A percentile compares a stretch with the other conserved stretches of the same genome.
These are phyloP conservation scores for Calonectria hawksworthii DNA, from an alignment of 2,329 filamentous ascomycete species.

Conservation along the genomic window DNA sequence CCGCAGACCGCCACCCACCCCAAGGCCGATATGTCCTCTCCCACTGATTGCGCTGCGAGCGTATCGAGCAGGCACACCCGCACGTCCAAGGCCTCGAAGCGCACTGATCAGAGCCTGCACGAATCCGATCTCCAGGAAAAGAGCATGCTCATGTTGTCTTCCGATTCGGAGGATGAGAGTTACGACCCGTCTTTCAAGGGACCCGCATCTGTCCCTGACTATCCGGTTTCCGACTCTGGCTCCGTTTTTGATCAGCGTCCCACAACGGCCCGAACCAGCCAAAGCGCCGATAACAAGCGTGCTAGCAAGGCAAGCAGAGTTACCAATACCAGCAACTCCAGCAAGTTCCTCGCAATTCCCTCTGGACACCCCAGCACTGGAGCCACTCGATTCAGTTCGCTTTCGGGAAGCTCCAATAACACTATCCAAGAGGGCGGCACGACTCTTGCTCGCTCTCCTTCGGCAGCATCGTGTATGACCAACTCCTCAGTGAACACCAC, in stretches of 20 bases:
- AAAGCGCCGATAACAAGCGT: conserved; percentile 44
- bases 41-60: conserved; percentile 62
- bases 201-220: conserved; percentile 44
- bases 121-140: conserved; percentile 67
- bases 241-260: conserved; percentile 41
- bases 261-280: conserved; percentile 38
- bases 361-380: conserved; percentile 29
- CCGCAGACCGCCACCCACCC: conserved; percentile 36
- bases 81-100: conserved; percentile 67
- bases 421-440: conserved; percentile 38
- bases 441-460: conserved; percentile 39
- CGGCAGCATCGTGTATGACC: conserved; percentile 53
- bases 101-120: conserved; percentile 60
- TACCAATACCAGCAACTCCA: conserved; percentile 56
- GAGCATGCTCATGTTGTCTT: conserved; percentile 70
- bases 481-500: conserved; percentile 52
- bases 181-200: conserved; percentile 41
- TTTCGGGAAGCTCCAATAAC: conserved; percentile 43
- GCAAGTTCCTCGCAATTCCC: conserved; percentile 60
- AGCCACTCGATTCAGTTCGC: conserved; percentile 42
- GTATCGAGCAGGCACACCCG: conserved; percentile 69
- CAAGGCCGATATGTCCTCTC: conserved; percentile 47
- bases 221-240: conserved; percentile 42
- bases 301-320: conserved; percentile 54
- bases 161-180: conserved; percentile 67